Evolutionary conservation across 805 yeast genomes (phyloP).

Genomic region (Kluyveromyces dobzhanskii): DNA sequence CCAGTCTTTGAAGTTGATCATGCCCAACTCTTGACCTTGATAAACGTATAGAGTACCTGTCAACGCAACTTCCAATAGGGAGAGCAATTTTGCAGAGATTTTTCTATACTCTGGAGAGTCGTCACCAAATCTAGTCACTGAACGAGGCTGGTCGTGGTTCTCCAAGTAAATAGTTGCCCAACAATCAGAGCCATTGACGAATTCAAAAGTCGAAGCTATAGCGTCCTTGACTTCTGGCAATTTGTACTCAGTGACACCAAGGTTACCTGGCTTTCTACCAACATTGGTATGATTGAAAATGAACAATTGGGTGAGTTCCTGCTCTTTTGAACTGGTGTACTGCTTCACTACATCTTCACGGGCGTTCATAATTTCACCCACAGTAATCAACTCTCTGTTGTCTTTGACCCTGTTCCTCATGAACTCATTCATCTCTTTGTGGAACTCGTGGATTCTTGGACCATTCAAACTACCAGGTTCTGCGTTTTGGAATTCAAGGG

Average conservation of each 20-base stretch:
- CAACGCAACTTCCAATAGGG: slow-evolving; percentile 36
- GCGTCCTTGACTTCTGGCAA: slow-evolving; percentile 37
- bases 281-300: slow-evolving; percentile 28
- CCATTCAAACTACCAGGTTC: slow-evolving; percentile 33
- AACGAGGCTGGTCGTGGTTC: slow-evolving; percentile 52
- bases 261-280: slow-evolving; percentile 30
- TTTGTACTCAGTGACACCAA: slow-evolving; percentile 21
- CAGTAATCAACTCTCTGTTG: slow-evolving; percentile 45
- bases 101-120: slow-evolving; percentile 27
- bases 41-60: slow-evolving; percentile 48
- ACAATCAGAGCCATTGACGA: slow-evolving; percentile 42
- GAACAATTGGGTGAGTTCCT: slow-evolving; percentile 36
- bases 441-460: slow-evolving; percentile 51
- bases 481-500: slow-evolving; percentile 34
- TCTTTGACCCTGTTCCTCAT: slow-evolving; percentile 29
- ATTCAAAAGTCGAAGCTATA: slow-evolving; percentile 28
- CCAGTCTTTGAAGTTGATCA: slow-evolving; percentile 41
- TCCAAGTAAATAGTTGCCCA: slow-evolving; percentile 51
- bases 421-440: slow-evolving; percentile 37
- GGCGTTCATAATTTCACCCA: slow-evolving; percentile 45
- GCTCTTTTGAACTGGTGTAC: slow-evolving; percentile 31
- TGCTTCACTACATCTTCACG: slow-evolving; percentile 34
- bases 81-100: slow-evolving; percentile 40
- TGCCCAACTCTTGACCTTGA: slow-evolving; percentile 56
- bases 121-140: slow-evolving; percentile 43